These are phyloP conservation scores for Stephanodiscus minutulus DNA, from an alignment of 108 stramenopile genomes.

Conservation along the genomic window DNA sequence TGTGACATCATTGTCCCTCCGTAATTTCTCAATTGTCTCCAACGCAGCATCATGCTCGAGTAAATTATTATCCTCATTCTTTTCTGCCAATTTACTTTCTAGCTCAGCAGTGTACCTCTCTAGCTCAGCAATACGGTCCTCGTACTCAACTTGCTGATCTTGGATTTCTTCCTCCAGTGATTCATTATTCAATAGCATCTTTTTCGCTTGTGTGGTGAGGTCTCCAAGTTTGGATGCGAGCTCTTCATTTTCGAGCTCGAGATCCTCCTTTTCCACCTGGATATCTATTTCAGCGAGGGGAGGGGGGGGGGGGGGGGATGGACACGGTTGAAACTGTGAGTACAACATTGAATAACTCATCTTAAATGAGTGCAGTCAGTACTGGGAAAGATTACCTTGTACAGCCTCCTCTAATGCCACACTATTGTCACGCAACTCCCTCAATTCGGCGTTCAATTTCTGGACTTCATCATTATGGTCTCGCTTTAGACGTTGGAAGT, in stretches of 20 bases:
- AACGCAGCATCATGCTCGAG: neutral
- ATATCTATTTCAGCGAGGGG: conserved; percentile 1
- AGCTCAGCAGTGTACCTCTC: conserved; percentile 20
- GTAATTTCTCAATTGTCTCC: conserved; percentile 10
- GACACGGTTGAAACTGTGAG: neutral
- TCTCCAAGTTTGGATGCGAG: conserved; percentile 26
- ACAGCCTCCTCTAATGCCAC: conserved; percentile 28
- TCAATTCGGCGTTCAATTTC: conserved; percentile 17
- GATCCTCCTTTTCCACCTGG: conserved; percentile 22
- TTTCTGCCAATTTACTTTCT: conserved; percentile 10
- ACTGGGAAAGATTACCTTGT: conserved; percentile 18
- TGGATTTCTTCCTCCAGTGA: conserved; percentile 32
- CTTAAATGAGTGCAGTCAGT: neutral
- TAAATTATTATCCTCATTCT: neutral
- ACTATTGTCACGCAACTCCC: conserved; percentile 8
- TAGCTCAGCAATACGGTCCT: conserved; percentile 31
- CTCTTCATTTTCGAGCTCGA: conserved; percentile 36
- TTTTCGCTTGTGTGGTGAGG: conserved; percentile 44
- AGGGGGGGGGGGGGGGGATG: no score
- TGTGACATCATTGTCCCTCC: neutral
- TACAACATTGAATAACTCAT: neutral
- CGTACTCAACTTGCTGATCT: conserved; percentile 29
- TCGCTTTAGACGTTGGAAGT: conserved; percentile 8
- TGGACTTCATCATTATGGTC: conserved; percentile 16
- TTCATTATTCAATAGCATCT: conserved; percentile 39